These are phyloP conservation scores for Irineochytrium annulatum DNA, from an alignment of 192 early-diverging fungal genomes.

Conservation along the genomic window DNA sequence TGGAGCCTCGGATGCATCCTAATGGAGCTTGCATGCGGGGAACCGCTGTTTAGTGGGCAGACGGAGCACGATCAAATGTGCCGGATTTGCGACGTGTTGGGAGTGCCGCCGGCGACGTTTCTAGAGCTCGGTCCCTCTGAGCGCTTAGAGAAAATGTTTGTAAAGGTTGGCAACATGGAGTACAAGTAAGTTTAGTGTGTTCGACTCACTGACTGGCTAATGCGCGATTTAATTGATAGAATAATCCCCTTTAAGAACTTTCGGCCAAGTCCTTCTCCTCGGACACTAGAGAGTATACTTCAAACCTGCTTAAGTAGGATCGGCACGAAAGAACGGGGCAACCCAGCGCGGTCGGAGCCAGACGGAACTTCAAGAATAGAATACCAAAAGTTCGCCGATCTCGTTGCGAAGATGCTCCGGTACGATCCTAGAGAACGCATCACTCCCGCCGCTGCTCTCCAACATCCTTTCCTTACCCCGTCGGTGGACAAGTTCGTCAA, in stretches of 20 bases:
- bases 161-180: not conserved
- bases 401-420: conserved; percentile 67
- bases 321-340: no score
- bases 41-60: conserved; percentile 43
- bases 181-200: not conserved
- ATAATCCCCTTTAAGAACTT: not conserved
- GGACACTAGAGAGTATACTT: not conserved
- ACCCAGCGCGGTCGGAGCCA: no score
- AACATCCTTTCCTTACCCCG: conserved; percentile 74
- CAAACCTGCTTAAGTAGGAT: not conserved
- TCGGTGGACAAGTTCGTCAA: not conserved
- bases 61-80: conserved; percentile 39
- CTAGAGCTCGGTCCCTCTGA: not conserved
- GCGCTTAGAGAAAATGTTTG: conserved; percentile 2
- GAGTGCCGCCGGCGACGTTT: conserved; percentile 9
- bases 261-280: not conserved
- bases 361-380: not conserved
- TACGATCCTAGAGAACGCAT: conserved; percentile 79
- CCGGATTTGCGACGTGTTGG: conserved; percentile 25
- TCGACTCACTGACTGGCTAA: not conserved
- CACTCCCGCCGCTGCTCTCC: conserved; percentile 74
- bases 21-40: conserved; percentile 34
- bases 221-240: not conserved
- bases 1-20: conserved; percentile 46
- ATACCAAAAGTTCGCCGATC: conserved; percentile 51